Percentiles rank a stretch among this genome's conserved stretches.
Conservation (phyloP, 306 rosid species). For the Begonia fuchsioides region DNA sequence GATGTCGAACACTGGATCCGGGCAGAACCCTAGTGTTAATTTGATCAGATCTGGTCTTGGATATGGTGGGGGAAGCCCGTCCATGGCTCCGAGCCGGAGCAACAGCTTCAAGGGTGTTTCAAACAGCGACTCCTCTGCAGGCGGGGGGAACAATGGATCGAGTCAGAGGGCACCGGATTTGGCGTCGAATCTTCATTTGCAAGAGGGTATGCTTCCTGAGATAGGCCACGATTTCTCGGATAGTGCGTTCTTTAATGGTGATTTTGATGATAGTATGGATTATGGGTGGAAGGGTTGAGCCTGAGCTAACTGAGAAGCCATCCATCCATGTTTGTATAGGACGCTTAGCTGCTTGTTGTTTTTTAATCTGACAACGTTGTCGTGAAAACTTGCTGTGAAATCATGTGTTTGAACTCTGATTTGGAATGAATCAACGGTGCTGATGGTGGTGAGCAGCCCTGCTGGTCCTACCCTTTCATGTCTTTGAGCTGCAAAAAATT, state of each 20-base stretch:
- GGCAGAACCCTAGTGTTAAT: constrained; percentile 42
- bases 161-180: constrained; percentile 58
- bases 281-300: constrained; percentile 75
- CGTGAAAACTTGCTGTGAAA: constrained; percentile 16
- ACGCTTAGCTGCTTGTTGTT: constrained; percentile 14
- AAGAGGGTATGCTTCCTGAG: constrained; percentile 49
- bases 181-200: constrained; percentile 50
- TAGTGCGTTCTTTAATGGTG: constrained; percentile 48
- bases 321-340: constrained; percentile 81
- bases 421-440: neutral
- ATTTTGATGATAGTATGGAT: constrained; percentile 64
- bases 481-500: too few relatives aligned
- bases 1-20: constrained; percentile 42
- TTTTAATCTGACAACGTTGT: neutral
- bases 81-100: constrained; percentile 54
- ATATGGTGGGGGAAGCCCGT: constrained; percentile 39
- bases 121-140: constrained; percentile 67
- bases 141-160: constrained; percentile 54
- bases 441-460: constrained; percentile 5
- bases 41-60: constrained; percentile 31
- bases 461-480: too few relatives aligned
- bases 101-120: constrained; percentile 90
- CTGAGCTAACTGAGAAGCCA: constrained; percentile 37
- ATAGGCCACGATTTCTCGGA: constrained; percentile 60
- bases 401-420: constrained; percentile 11